phyloP scores from a whole-genome alignment of 768 basidiomycete species.

The Chalciporus piperatus region DNA sequence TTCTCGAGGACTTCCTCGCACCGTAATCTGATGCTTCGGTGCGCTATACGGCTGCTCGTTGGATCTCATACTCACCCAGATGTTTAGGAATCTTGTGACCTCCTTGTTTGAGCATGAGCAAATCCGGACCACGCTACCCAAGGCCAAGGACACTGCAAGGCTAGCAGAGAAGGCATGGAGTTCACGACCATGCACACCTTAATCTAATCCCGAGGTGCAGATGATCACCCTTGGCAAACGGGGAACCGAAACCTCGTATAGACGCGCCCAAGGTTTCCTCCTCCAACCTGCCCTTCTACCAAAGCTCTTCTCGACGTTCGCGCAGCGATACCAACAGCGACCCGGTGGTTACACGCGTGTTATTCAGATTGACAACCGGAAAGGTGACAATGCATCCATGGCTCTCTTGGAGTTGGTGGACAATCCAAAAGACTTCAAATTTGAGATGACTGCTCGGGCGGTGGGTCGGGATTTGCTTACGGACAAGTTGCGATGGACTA shows the following conservation, averaged over 20 bases:
- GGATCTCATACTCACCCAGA: constrained; percentile 4
- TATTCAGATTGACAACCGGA: constrained; percentile 84
- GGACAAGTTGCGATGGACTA: constrained; percentile 46
- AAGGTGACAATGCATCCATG: constrained; percentile 89
- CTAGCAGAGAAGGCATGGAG: constrained; percentile 82
- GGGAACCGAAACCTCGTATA: constrained; percentile 65
- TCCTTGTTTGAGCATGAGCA: constrained; percentile 93
- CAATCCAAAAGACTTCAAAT: constrained; percentile 83
- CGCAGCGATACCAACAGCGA: constrained; percentile 74
- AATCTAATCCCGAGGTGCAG: constrained; percentile 35
- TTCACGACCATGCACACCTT: not conserved
- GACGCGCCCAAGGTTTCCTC: constrained; percentile 75
- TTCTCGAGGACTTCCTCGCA: constrained; percentile 91
- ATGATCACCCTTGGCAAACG: constrained; percentile 93
- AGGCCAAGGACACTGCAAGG: constrained; percentile 88
- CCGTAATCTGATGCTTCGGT: constrained; percentile 92
- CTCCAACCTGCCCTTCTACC: constrained; percentile 67
- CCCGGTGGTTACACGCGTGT: constrained; percentile 96
- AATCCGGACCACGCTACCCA: constrained; percentile 93
- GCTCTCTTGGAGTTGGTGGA: constrained; percentile 96
- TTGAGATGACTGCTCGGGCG: constrained; percentile 84
- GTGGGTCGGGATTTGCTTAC: constrained; percentile 81
- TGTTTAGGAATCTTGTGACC: constrained; percentile 82
- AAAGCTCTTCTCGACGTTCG: constrained; percentile 81
- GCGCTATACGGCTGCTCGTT: constrained; percentile 11